Evolutionary conservation across 202 grass and related monocot species (phyloP).

Genomic region (Tripidium arundinaceum): DNA sequence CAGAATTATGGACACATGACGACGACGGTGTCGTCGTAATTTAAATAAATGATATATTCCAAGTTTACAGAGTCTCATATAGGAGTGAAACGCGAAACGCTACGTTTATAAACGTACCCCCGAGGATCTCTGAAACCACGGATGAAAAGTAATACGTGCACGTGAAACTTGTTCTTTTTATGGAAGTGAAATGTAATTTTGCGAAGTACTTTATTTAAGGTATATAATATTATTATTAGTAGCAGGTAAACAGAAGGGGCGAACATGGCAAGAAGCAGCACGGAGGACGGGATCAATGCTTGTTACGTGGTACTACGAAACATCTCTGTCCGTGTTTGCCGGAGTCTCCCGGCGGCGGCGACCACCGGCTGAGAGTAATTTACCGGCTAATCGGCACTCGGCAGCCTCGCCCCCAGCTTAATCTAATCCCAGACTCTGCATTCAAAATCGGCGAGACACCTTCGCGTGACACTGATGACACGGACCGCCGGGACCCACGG

Average conservation of each 20-base stretch:
- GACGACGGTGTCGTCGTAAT: not conserved
- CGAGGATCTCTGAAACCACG: too few species aligned
- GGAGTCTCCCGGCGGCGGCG: not conserved
- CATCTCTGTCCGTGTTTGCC: slow-evolving; percentile 7
- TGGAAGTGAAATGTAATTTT: not conserved
- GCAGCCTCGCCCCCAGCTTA: not conserved
- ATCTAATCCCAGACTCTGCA: not conserved
- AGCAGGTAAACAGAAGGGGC: too few species aligned
- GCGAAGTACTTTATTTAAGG: not conserved
- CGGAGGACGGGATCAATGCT: not conserved
- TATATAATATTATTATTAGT: too few species aligned
- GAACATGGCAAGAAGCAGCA: not conserved
- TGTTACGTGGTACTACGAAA: not conserved
- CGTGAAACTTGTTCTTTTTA: not conserved
- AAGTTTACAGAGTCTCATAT: not conserved
- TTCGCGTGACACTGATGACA: not conserved
- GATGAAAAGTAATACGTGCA: not conserved
- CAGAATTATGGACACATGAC: not conserved
- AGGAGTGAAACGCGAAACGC: not conserved
- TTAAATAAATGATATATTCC: not conserved
- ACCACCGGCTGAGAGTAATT: not conserved
- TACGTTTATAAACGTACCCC: not conserved
- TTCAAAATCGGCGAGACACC: not conserved
- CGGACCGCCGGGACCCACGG: not conserved
- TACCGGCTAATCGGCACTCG: not conserved